Evolutionary conservation across 345 rosid species (phyloP).

Genomic region (Salix koriyanagi): DNA sequence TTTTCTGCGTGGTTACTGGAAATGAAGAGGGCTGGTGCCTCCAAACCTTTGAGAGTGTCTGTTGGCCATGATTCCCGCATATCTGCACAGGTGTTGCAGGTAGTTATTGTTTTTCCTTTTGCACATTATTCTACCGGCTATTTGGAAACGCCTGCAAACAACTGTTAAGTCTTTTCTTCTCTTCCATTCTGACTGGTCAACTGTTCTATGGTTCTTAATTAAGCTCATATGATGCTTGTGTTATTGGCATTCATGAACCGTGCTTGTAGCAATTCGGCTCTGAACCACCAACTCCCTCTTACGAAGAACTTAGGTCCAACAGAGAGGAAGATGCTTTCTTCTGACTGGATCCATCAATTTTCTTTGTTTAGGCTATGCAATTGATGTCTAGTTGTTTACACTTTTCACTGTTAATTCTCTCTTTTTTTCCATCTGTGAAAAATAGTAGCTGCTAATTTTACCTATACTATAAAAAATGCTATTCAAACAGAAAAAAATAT

Average conservation of each 20-base stretch:
- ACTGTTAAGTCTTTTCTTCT: background rate
- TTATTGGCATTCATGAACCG: background rate
- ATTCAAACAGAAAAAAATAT: background rate
- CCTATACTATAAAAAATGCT: background rate
- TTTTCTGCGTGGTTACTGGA: conserved; percentile 84
- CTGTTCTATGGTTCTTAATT: background rate
- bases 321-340: background rate
- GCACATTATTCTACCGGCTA: background rate
- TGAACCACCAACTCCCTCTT: background rate
- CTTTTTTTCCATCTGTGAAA: background rate
- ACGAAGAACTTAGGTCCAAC: background rate
- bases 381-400: background rate
- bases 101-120: conserved; percentile 14
- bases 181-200: background rate
- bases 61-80: conserved; percentile 96
- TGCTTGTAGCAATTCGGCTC: background rate
- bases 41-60: conserved; percentile 53
- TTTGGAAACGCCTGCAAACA: background rate
- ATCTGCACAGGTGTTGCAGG: conserved; percentile 74
- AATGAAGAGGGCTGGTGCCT: conserved; percentile 49
- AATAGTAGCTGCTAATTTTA: background rate
- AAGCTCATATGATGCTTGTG: background rate
- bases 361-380: background rate
- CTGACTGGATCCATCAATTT: background rate
- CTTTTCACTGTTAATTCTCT: background rate